Evolutionary conservation across 2,329 filamentous ascomycete species (phyloP), one percentile per base, ranked within the genome.

Genomic region (Talaromyces sp.): DNA sequence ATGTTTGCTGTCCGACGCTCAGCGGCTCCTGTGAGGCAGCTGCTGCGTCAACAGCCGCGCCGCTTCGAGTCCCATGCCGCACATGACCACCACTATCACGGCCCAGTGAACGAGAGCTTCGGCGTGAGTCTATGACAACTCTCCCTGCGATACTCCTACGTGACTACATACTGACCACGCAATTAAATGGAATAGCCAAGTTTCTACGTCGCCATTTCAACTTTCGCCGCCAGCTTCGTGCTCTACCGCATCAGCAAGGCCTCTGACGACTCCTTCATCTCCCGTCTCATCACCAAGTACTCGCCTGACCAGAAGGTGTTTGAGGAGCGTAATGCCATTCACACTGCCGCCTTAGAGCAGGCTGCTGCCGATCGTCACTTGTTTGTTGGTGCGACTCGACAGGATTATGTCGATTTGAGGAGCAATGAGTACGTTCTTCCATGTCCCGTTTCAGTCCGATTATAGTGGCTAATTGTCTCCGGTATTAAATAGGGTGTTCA

Each of bases 311-410:
- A 85, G 70, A 81, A 85, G 66, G 73, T 79, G 49, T 86, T 82
- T 76, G 83, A 83, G 62, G 78, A 82, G 69, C 81, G 83, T 70
- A 90, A 89, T 73, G 82, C 84, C 63, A 72, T 89, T 60, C 87
- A 89, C 75, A 86, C 85, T 11, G 79, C 81, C 66, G 83, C 85
- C 69, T 78, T 89, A 68, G 86, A 90, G 79, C 84, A 86, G 77
- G 88, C 87, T 27, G 87, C 85, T 41, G 78, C 81, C 60, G 88
- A 90, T 74, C 80, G 85, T 67, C 85, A 87, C 69, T 74, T 90
- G 69, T 89, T 89, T 73, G 79, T 82, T 35, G 80, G 77, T 66
- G 75, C 77, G 64, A 71, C 70, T 33, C 72, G 72, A 22, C 71
- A 77, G 24, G 77, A 81, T 69, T 80, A 77, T 62, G 78, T 87